A percentile compares a stretch with the other conserved stretches of the same genome.
Evolutionary conservation across 345 rosid genomes (phyloP).

Genomic region (Diplotaxis tenuifolia): DNA sequence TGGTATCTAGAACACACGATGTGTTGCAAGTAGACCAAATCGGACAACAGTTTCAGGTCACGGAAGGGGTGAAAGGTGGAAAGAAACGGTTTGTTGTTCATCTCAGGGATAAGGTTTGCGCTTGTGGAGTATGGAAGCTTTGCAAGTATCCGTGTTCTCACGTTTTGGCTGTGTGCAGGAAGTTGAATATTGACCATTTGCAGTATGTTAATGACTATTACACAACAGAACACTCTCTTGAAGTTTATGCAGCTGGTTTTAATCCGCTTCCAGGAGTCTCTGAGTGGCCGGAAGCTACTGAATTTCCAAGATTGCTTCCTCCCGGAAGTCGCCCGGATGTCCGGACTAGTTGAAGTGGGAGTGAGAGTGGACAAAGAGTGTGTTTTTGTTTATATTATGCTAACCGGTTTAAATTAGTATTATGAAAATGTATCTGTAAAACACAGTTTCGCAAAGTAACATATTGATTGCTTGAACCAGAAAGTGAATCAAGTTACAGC

Average conservation of each 20-base stretch:
- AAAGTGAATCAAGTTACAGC: too few species aligned
- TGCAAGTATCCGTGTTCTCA: conserved; percentile 7
- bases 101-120: not conserved
- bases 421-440: too few species aligned
- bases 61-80: not conserved
- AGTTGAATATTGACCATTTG: conserved; percentile 4
- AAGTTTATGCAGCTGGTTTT: not conserved
- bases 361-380: too few species aligned
- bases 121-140: not conserved
- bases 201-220: conserved; percentile 13
- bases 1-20: not conserved
- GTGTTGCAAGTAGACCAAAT: not conserved
- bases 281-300: not conserved
- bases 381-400: too few species aligned
- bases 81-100: not conserved
- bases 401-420: too few species aligned
- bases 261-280: not conserved
- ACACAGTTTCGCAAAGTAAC: too few species aligned
- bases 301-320: not conserved
- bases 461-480: too few species aligned
- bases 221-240: not conserved
- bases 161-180: conserved; percentile 15
- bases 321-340: not conserved
- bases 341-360: not conserved
- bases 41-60: not conserved